Evolutionary conservation across 495 filamentous ascomycete species (phyloP), one percentile per base, ranked within the genome.

Genomic region (Xylaria grammica): DNA sequence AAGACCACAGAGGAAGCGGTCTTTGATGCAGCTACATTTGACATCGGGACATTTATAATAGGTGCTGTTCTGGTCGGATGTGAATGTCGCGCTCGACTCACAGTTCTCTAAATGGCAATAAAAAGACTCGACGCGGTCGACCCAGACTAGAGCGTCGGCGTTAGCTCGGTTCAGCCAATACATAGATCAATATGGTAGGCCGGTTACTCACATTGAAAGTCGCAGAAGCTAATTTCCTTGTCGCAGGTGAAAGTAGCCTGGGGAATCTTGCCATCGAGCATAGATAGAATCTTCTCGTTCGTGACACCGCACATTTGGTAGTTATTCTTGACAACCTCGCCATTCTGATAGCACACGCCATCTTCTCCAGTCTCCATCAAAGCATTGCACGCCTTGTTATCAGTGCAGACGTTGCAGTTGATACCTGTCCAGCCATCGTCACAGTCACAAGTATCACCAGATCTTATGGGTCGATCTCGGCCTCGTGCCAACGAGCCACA

Each of bases 291-390:
- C 78, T 96, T 95, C 65, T 72, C 75, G 79, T 98, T 99, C 48
- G 94, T 98, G 67, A 99, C 94, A 80, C 96, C 91, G 75, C 95
- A 99, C 86, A 97, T 94, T 80, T 98, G 96, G 75, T 91, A 93
- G 75, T 98, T 99, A 74, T 97, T 86, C 68, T 96, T 91, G 30
- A 97, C 88, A 5, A 95, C 90, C 64, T 96, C 85, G 42, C 93
- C 94, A 67, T 94, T 88, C 67, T 90, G 90, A 69, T 97, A 97
- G 80, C 95, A 99, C 24, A 96, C 91, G 30, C 92, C 94, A 45
- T 86, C 92, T 44, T 90, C 81, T 1, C 85, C 85, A 4, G 85
- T 82, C 2, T 93, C 91, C 86, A 94, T 95, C 77, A 99, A 78
- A 8, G 90, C 85, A 75, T 92, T 82, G 73, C 95, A 99, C 13